phyloP scores from a whole-genome alignment of 176 grass and related monocot genomes.

The Poa pratensis region DNA sequence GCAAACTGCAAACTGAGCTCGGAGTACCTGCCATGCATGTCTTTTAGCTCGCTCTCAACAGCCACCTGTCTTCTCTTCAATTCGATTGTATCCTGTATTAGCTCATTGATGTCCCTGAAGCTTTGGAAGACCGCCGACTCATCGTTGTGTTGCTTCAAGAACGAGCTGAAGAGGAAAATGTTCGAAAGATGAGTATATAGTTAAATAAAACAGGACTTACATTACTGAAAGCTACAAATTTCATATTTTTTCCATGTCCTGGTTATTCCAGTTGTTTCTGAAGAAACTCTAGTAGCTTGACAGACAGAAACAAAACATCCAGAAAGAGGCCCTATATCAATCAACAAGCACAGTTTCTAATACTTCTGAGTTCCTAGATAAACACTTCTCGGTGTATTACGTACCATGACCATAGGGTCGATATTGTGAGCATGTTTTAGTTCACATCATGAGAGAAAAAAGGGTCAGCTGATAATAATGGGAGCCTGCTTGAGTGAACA shows the following conservation, averaged over 20 bases:
- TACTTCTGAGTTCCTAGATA: neutral
- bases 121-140: conserved; percentile 83
- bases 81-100: conserved; percentile 92
- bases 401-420: neutral
- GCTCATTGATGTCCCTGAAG: conserved; percentile 97
- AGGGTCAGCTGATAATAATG: neutral
- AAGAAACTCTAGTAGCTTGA: conserved; percentile 26
- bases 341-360: neutral
- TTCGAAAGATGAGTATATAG: neutral
- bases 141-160: conserved; percentile 90
- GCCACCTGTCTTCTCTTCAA: conserved; percentile 69
- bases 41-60: conserved; percentile 73
- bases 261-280: neutral
- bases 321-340: conserved; percentile 24
- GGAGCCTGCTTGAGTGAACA: neutral
- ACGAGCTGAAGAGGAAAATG: conserved; percentile 61
- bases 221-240: conserved; percentile 14
- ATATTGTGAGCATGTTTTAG: conserved; percentile 2
- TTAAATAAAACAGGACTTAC: neutral
- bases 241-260: neutral
- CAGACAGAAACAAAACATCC: neutral
- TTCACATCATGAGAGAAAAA: neutral
- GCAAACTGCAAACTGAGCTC: conserved; percentile 95
- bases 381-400: conserved; percentile 9
- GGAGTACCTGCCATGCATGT: conserved; percentile 90